Evolutionary conservation across 129 eudicot genomes (phyloP), one percentile per base, ranked within the genome.

Genomic region (Gnaphalium uliginosum): DNA sequence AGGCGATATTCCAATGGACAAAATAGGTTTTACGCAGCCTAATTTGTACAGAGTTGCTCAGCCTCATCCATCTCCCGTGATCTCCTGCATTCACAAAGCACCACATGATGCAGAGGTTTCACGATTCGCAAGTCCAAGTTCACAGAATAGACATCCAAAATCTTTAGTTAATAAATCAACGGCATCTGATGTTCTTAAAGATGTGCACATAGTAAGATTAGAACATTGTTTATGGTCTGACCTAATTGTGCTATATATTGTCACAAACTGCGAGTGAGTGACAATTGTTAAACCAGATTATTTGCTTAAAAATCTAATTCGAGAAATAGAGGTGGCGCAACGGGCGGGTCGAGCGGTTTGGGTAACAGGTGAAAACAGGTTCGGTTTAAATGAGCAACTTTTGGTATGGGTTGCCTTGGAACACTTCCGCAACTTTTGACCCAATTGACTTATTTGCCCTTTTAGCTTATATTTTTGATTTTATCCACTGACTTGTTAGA

Each of bases 141-240:
- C 78, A 56, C 73, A 35, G 66, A 61, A 83, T 72, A 85, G 29
- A 65, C 68, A 69, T 78, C 74, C 83, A 72, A 79, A 71, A 41
- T 78, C 84, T 72, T 66, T 73, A 37, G 30, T 74, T 56, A 48
- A 32, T 33, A 75, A 69, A 48, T 69, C 87, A 58, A 32, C 68
- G 0, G 24, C 82, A 60, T 76, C 84, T 39, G 64, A 35, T 29
- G 66, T 64, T 75, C 87, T 86, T 24, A 89, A 82, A 68, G 87
- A 89, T 76, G 73, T 89, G 30, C 91, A 89, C 71, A 84, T 86
- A 24, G 96, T 89, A 86, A 89, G 73, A 77, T 71, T 50, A 10
- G 22, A 70, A 72, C 29, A 15, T 33, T 53, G n/a, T 65, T 56
- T n/a, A 15, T 51, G 6, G 11, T 66, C 35, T 54, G 59, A 35